Evolutionary conservation across 495 filamentous ascomycete genomes (phyloP), one percentile per base, ranked within the genome.

Genomic region (Geopyxis carbonaria): DNA sequence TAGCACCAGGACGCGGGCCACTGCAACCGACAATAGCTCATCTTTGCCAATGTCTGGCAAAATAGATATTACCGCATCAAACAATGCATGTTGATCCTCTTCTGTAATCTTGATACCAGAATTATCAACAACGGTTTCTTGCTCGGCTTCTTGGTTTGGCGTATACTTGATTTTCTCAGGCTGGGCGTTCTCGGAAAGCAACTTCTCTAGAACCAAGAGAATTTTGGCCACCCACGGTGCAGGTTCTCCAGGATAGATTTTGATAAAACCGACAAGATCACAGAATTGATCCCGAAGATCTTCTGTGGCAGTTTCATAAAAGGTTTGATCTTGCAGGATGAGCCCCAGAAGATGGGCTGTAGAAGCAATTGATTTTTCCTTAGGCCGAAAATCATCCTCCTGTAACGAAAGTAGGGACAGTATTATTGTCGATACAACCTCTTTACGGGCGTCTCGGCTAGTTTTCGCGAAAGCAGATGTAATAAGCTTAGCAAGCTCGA

Each of bases 201-300:
- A 62, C 40, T 79, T 83, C 61, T 99, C 91, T 15, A 93, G 68
- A 21, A 94, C 75, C 11, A 95, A 73, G 16, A 95, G 65, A 8
- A 95, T 73, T 47, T 85, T 82, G 23, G 83, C 78, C 49, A 95
- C 74, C 89, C 89, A 99, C 8, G 86, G 82, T 22, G 86, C 72
- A 23, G 79, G 61, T 41, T 89, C 76, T 28, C 91, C 80, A 5
- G 72, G 63, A n/a, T 67, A 64, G 14, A 87, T 66, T 45, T 80
- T 75, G 51, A 99, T 72, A 53, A 94, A 94, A 11, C 65, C 64
- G 22, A 93, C 65, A 45, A 93, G 73, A 15, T 72, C 72, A 13
- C 56, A 53, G 31, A 94, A 77, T 50, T 77, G 80, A n/a, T 80
- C 72, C 57, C 78, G 80, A 21, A 99, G 63, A 41, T 80, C 74